phyloP scores from a whole-genome alignment of 352 stramenopile species.

The Halophytophthora polymorphica region DNA sequence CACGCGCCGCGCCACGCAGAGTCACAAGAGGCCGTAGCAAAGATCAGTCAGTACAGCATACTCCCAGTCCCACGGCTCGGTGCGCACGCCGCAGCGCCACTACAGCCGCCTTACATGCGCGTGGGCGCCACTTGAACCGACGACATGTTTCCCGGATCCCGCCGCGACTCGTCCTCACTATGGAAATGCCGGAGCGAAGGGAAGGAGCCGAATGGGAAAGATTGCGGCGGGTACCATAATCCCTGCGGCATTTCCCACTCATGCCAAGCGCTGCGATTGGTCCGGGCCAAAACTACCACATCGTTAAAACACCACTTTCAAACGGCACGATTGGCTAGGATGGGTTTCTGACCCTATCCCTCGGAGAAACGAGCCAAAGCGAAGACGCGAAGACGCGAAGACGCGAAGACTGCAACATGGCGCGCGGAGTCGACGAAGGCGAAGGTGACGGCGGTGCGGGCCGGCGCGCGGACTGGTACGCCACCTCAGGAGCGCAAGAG shows the following conservation, averaged over 20 bases:
- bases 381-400: too few species aligned
- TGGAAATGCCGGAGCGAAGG: too few species aligned
- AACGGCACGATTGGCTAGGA: too few species aligned
- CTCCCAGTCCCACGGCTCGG: neutral
- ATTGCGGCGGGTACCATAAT: neutral
- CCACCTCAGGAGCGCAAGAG: conserved; percentile 30
- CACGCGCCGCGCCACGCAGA: conserved; percentile 7
- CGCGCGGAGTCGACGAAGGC: neutral
- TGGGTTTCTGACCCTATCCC: neutral
- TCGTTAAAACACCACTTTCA: too few species aligned
- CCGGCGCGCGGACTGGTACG: conserved; percentile 39
- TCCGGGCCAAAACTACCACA: too few species aligned
- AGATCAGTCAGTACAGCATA: neutral
- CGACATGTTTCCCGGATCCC: conserved; percentile 20
- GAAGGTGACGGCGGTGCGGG: conserved; percentile 3
- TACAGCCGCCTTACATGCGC: conserved; percentile 59
- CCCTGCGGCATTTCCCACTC: neutral
- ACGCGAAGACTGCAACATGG: neutral
- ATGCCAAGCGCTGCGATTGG: too few species aligned
- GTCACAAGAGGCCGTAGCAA: neutral
- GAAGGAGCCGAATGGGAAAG: too few species aligned
- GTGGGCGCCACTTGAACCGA: conserved; percentile 68
- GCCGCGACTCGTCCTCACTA: neutral
- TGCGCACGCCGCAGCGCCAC: neutral
- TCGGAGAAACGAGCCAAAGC: conserved; percentile 1